phyloP scores from a whole-genome alignment of 2,329 filamentous ascomycete species.

The Monosporascus sp. region DNA sequence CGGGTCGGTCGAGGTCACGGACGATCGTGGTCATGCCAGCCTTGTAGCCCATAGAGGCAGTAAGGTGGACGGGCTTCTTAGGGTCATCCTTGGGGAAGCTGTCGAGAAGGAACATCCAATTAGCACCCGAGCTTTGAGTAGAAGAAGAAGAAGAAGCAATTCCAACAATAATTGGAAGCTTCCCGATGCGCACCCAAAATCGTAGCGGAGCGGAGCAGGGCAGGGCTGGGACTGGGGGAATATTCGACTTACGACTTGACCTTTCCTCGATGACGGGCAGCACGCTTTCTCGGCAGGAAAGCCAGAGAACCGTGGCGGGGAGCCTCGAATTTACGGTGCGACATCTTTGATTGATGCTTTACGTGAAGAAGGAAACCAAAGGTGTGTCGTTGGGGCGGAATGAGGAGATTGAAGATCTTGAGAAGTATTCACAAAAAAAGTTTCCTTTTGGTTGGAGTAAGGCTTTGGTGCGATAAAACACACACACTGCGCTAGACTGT shows the following conservation, averaged over 20 bases:
- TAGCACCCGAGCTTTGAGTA: conserved; percentile 12
- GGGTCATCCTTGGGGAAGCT: conserved; percentile 99
- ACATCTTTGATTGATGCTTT: conserved; percentile 33
- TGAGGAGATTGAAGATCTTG: conserved; percentile 15
- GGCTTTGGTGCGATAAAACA: background rate
- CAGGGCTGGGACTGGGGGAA: background rate
- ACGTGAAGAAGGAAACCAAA: conserved; percentile 28
- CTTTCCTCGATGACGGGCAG: conserved; percentile 90
- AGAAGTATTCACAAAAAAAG: conserved; percentile 17
- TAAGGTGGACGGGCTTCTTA: conserved; percentile 99
- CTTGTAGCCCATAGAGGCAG: conserved; percentile 98
- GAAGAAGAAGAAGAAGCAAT: conserved; percentile 17
- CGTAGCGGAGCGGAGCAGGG: too few relatives aligned
- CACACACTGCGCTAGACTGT: background rate
- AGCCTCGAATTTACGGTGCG: conserved; percentile 66
- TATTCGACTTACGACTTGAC: conserved; percentile 81
- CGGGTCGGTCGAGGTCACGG: conserved; percentile 96
- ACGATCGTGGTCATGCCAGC: conserved; percentile 99
- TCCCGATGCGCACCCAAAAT: too few relatives aligned
- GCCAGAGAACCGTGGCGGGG: conserved; percentile 93
- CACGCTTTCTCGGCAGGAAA: conserved; percentile 85
- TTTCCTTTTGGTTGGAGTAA: conserved; percentile 14
- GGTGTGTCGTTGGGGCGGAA: conserved; percentile 21
- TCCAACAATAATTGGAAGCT: conserved; percentile 4
- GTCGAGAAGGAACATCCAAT: conserved; percentile 18